Percentiles rank a stretch among this genome's conserved stretches.
phyloP scores from a whole-genome alignment of 495 filamentous ascomycete species.

The Polyplosphaeria fusca region DNA sequence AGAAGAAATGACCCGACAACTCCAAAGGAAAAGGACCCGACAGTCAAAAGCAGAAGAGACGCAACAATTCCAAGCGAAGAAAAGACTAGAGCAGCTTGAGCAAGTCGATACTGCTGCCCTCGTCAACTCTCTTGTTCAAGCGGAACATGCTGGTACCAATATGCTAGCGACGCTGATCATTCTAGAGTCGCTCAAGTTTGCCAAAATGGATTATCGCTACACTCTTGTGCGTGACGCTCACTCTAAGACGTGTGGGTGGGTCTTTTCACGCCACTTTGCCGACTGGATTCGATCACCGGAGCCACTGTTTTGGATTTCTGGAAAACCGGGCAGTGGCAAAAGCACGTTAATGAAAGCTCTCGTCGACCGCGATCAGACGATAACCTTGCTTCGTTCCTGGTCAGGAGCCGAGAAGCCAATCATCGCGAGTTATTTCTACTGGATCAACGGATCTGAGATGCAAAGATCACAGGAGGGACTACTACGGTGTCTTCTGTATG shows the following conservation, averaged over 20 bases:
- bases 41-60: background rate
- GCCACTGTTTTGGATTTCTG: background rate
- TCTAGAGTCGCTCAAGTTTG: background rate
- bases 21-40: background rate
- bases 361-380: background rate
- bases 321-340: background rate
- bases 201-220: constrained; percentile 5
- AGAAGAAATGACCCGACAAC: background rate
- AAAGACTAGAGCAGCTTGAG: background rate
- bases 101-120: background rate
- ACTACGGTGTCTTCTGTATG: background rate
- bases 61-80: background rate
- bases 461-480: background rate
- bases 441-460: background rate
- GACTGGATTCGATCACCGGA: background rate
- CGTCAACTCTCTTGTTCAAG: background rate
- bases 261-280: background rate
- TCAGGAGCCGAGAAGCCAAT: background rate
- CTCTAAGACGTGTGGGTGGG: background rate
- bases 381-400: background rate
- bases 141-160: background rate
- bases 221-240: constrained; percentile 1
- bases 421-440: background rate
- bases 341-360: background rate
- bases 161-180: background rate